phyloP scores from a whole-genome alignment of 2,329 filamentous ascomycete genomes.

The Cladophialophora bantiana region DNA sequence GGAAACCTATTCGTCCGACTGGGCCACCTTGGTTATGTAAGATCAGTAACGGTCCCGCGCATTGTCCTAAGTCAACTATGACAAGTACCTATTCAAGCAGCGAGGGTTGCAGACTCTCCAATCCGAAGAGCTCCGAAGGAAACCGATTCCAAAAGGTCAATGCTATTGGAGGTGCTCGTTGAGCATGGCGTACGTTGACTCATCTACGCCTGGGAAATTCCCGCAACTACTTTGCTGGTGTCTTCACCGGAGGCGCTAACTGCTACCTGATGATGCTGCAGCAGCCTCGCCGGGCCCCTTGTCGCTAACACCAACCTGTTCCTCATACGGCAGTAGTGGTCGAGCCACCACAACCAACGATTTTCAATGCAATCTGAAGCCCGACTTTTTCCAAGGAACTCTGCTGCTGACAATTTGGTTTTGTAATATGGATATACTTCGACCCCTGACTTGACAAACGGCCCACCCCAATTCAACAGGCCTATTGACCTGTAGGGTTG shows the following conservation, averaged over 20 bases:
- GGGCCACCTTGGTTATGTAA: neutral
- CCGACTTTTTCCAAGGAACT: neutral
- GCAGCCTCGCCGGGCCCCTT: conserved; percentile 4
- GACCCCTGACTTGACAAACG: conserved; percentile 1
- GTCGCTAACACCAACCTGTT: neutral
- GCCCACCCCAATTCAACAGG: neutral
- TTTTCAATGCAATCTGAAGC: neutral
- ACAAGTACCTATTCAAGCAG: conserved; percentile 4
- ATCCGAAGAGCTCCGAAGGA: neutral
- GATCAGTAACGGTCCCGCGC: neutral
- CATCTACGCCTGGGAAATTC: neutral
- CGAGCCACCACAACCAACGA: neutral
- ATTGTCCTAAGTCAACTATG: neutral
- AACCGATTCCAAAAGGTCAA: neutral
- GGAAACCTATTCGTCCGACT: neutral
- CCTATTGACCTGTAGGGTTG: neutral
- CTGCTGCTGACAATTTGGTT: conserved; percentile 19
- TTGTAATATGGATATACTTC: conserved; percentile 8
- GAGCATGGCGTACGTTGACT: conserved; percentile 5
- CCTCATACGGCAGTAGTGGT: conserved; percentile 15
- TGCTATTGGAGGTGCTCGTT: neutral
- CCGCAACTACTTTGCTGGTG: conserved; percentile 1
- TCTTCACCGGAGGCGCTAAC: neutral
- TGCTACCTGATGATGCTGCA: conserved; percentile 1
- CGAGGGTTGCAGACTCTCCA: neutral